Conservation (phyloP, 371 early-diverging fungal genomes). For the Syncephalastrum contaminatum region DNA sequence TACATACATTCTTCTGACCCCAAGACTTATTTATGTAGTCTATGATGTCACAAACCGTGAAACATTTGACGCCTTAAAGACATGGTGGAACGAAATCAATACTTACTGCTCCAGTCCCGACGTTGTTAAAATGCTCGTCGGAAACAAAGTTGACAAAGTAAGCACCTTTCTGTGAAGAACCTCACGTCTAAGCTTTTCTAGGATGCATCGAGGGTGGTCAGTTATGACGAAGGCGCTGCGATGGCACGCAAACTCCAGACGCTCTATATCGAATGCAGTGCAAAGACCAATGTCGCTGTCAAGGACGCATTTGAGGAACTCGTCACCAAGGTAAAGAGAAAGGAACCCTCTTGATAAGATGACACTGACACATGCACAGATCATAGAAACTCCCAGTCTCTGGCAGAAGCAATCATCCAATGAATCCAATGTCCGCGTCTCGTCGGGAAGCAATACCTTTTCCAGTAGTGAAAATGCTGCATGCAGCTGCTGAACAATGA, state of each 20-base stretch:
- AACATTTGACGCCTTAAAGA: constrained; percentile 89
- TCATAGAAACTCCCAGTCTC: constrained; percentile 76
- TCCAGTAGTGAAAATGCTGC: background rate
- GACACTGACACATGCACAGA: constrained; percentile 31
- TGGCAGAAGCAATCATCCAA: constrained; percentile 65
- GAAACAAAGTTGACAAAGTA: constrained; percentile 96
- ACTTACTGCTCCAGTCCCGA: constrained; percentile 86
- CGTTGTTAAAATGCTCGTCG: constrained; percentile 95
- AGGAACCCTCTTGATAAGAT: constrained; percentile 11
- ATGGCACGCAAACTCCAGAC: constrained; percentile 85
- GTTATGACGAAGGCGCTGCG: constrained; percentile 85
- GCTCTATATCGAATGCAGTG: constrained; percentile 94
- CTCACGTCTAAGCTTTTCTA: background rate
- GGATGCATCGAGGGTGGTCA: constrained; percentile 80
- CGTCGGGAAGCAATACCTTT: background rate
- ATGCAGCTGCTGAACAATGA: constrained; percentile 8
- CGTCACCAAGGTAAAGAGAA: constrained; percentile 70
- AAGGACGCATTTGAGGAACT: constrained; percentile 88
- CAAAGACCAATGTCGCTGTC: constrained; percentile 89
- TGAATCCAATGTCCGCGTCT: too few species aligned
- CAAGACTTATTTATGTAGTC: constrained; percentile 63
- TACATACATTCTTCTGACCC: background rate
- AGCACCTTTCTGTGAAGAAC: background rate
- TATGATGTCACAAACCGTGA: constrained; percentile 95
- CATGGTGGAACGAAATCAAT: constrained; percentile 94